Percentiles rank a stretch among this genome's conserved stretches.
Conservation (phyloP, 495 filamentous ascomycete species). For the Durotheca rogersii region DNA sequence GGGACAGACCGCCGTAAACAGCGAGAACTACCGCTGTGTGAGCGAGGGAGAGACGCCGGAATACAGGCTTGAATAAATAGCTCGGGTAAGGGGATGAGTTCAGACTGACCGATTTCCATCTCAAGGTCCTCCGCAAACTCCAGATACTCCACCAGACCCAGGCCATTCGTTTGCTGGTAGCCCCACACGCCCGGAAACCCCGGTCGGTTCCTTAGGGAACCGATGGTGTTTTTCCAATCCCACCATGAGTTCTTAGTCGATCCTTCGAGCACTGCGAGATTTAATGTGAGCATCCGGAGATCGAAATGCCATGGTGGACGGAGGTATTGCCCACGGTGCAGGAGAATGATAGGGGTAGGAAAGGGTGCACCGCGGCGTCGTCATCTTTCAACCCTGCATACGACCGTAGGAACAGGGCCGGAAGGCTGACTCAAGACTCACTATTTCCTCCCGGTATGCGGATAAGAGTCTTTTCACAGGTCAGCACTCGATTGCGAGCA, state of each 20-base stretch:
- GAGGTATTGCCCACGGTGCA: too few species aligned
- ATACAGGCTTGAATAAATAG: too few species aligned
- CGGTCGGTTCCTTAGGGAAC: slow-evolving; percentile 61
- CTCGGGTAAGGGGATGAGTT: neutral
- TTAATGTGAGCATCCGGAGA: neutral
- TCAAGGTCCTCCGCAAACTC: slow-evolving; percentile 65
- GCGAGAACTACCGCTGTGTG: slow-evolving; percentile 43
- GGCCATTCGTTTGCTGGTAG: slow-evolving; percentile 61
- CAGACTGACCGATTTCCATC: slow-evolving; percentile 48
- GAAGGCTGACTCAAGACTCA: slow-evolving; percentile 4
- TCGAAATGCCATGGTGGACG: too few species aligned
- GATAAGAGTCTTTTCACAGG: slow-evolving; percentile 46
- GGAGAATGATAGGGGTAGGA: too few species aligned
- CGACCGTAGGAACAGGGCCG: neutral
- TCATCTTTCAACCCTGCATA: neutral
- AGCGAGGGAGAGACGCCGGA: neutral
- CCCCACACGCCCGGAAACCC: slow-evolving; percentile 62
- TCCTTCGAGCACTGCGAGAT: slow-evolving; percentile 53
- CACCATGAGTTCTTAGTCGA: slow-evolving; percentile 53
- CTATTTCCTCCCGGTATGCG: slow-evolving; percentile 68
- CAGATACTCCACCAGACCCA: slow-evolving; percentile 65
- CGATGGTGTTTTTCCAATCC: slow-evolving; percentile 70
- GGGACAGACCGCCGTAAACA: slow-evolving; percentile 63
- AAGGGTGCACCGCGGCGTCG: too few species aligned
- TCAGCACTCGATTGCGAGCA: slow-evolving; percentile 4